Percentiles rank a stretch among this genome's conserved stretches.
Conservation (phyloP, 1,284 basidiomycete species). For the Leucoagaricus sp. region DNA sequence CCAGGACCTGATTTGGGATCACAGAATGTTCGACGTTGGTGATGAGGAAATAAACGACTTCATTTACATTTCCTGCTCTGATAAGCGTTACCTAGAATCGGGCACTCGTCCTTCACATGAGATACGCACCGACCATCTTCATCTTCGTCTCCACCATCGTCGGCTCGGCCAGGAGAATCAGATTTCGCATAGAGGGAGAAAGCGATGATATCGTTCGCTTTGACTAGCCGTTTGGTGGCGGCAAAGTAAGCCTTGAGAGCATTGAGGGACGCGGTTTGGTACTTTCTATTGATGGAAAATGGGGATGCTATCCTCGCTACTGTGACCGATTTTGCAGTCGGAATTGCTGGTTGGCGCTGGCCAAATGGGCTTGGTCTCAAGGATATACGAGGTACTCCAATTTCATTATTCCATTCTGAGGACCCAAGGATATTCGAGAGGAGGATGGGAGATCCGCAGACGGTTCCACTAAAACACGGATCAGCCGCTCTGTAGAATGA, state of each 20-base stretch:
- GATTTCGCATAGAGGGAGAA: conserved; percentile 66
- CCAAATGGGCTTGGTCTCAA: conserved; percentile 58
- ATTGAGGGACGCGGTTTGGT: conserved; percentile 71
- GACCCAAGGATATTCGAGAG: conserved; percentile 51
- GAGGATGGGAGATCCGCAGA: conserved; percentile 57
- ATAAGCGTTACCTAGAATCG: background rate
- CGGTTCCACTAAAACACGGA: conserved; percentile 34
- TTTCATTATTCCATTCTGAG: conserved; percentile 19
- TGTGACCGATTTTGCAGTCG: conserved; percentile 73
- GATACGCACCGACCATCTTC: conserved; percentile 21
- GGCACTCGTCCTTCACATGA: background rate
- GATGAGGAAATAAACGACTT: conserved; percentile 71
- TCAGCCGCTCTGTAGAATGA: background rate
- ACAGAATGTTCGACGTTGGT: conserved; percentile 75
- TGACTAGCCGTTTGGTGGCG: conserved; percentile 60
- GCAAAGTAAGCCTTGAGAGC: conserved; percentile 75
- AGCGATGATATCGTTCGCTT: conserved; percentile 81
- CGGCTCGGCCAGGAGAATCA: conserved; percentile 30
- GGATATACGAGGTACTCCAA: conserved; percentile 27
- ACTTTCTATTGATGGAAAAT: conserved; percentile 70
- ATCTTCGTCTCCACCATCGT: conserved; percentile 33
- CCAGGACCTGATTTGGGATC: conserved; percentile 32
- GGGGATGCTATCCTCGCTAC: conserved; percentile 87
- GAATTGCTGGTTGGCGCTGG: conserved; percentile 58
- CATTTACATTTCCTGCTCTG: conserved; percentile 22